Percentiles rank a stretch among this genome's conserved stretches.
Conservation (phyloP, 1,284 basidiomycete species). For the Trichosporon sp. region DNA sequence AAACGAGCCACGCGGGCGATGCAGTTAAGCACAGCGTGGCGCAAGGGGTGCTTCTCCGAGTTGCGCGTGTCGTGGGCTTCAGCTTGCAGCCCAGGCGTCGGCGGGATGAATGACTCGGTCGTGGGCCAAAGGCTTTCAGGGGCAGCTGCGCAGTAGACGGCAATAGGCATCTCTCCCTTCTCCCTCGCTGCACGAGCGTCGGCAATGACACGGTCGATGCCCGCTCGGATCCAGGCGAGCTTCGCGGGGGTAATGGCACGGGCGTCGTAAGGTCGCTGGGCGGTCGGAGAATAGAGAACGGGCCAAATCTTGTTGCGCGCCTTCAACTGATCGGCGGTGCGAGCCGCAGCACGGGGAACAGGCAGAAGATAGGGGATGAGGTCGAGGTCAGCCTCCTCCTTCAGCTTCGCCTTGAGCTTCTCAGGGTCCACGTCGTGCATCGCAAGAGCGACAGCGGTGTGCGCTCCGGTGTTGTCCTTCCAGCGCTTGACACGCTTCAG, state of each 20-base stretch:
- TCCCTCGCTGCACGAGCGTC: slow-evolving; percentile 55
- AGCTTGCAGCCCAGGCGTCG: slow-evolving; percentile 46
- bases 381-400: slow-evolving; percentile 9
- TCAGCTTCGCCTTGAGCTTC: slow-evolving; percentile 49
- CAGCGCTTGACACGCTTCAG: slow-evolving; percentile 65
- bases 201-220: slow-evolving; percentile 57
- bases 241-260: slow-evolving; percentile 61
- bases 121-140: slow-evolving; percentile 52
- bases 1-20: slow-evolving; percentile 57
- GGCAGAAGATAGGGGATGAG: slow-evolving; percentile 55
- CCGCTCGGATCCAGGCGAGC: slow-evolving; percentile 67
- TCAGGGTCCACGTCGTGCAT: slow-evolving; percentile 30
- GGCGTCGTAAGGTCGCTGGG: slow-evolving; percentile 58
- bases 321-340: slow-evolving; percentile 63
- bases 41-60: slow-evolving; percentile 66
- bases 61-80: slow-evolving; percentile 63
- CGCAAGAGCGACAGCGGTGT: slow-evolving; percentile 30
- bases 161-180: slow-evolving; percentile 68
- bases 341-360: slow-evolving; percentile 68
- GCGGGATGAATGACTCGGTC: slow-evolving; percentile 53
- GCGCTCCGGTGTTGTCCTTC: slow-evolving; percentile 16
- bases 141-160: slow-evolving; percentile 65
- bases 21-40: slow-evolving; percentile 74
- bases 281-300: slow-evolving; percentile 66
- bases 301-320: slow-evolving; percentile 74